These are phyloP conservation scores for Lyophyllum atratum DNA, from an alignment of 768 basidiomycete species.

Conservation along the genomic window DNA sequence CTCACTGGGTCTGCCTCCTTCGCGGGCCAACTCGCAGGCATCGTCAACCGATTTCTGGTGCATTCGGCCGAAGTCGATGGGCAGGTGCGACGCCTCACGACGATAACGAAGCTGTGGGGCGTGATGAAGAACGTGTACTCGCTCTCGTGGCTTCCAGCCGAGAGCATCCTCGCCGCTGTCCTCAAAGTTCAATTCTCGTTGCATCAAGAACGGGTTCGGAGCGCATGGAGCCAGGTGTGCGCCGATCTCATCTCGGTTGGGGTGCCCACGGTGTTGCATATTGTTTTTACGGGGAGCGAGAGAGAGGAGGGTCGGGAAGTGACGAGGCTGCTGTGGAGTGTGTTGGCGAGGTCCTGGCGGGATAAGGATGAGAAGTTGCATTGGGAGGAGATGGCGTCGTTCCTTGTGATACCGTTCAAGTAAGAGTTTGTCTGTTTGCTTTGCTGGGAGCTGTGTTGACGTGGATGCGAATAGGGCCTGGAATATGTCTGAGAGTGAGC, in stretches of 20 bases:
- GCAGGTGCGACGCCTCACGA: conserved; percentile 39
- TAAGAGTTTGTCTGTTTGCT: conserved; percentile 22
- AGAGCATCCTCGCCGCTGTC: conserved; percentile 45
- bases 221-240: conserved; percentile 52
- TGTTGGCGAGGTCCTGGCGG: conserved; percentile 38
- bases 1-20: conserved; percentile 35
- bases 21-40: conserved; percentile 32
- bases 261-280: conserved; percentile 39
- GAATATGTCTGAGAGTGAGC: conserved; percentile 42
- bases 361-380: conserved; percentile 22
- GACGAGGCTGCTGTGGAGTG: conserved; percentile 49
- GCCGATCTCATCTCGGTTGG: conserved; percentile 45
- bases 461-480: conserved; percentile 39
- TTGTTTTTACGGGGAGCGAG: conserved; percentile 30
- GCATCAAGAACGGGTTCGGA: conserved; percentile 36
- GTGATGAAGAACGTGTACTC: conserved; percentile 51
- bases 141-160: conserved; percentile 43
- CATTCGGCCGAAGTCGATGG: conserved; percentile 18
- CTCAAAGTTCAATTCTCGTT: conserved; percentile 46
- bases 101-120: conserved; percentile 51
- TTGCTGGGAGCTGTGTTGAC: not conserved
- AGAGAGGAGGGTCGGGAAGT: conserved; percentile 30
- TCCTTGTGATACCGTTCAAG: conserved; percentile 53
- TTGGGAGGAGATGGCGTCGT: conserved; percentile 44
- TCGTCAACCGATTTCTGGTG: conserved; percentile 38